Evolutionary conservation across 2,329 filamentous ascomycete species (phyloP), one percentile per base, ranked within the genome.

Genomic region (Rhytidhysteron rufulum): DNA sequence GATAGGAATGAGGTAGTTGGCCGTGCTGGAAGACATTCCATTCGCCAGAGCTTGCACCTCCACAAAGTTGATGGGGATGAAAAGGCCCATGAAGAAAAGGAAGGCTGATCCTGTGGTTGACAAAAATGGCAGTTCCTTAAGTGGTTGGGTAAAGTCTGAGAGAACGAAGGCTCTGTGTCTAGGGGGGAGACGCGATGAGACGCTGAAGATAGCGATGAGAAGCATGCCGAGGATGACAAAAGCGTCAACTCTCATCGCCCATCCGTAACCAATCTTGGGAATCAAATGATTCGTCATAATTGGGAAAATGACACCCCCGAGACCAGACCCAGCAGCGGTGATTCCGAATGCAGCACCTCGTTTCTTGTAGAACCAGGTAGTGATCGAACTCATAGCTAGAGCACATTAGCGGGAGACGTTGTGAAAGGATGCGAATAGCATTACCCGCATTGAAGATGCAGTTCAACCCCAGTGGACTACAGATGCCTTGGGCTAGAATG

Each of bases 211-310:
- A 29, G 74, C 70, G 46, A 82, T 66, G 22, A 72, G 60, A 42
- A 75, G 68, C 43, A 75, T 62, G 45, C 68, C 71, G 49, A 85
- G 73, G 47, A 84, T 79, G 32, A 83, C 63, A 39, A 84, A 77
- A 16, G 78, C 69, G 20, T 62, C 67, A 32, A 70, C 72, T 7
- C 77, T 69, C 70, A 81, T 78, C 0, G 76, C 66, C 78, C 78
- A 81, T 2, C 59, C 61, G 42, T 77, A 81, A 1, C 75, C 77
- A 4, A 78, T 65, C 34, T 67, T 35, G 0, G 61, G 60, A 38
- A 80, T 71, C 11, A 80, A 57, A 17, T 67, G 67, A 4, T 68
- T 57, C 17, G 80, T 69, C 70, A 82, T 76, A 49, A 80, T 78
- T 1, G 78, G 78, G 35, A 79, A 71, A 21, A 80, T 69, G 9